Conservation (phyloP, 2,329 filamentous ascomycete genomes). For the Pezicula carpinea region DNA sequence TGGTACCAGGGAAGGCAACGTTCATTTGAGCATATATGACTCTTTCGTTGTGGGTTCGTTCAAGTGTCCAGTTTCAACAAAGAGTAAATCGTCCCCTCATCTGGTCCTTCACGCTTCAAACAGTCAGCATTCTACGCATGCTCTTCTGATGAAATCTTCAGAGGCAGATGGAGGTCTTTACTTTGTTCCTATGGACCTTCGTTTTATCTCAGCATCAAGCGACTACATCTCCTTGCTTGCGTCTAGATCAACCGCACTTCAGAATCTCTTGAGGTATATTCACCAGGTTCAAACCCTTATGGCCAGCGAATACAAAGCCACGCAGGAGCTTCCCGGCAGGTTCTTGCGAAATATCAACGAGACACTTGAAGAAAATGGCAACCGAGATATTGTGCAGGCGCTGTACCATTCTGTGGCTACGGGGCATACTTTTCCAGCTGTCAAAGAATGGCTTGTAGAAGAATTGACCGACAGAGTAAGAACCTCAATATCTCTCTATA, state of each 20-base stretch:
- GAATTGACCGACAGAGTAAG: constrained; percentile 72
- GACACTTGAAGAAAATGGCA: constrained; percentile 62
- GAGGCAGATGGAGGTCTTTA: constrained; percentile 40
- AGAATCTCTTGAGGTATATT: constrained; percentile 82
- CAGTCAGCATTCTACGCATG: constrained; percentile 69
- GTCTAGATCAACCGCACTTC: constrained; percentile 80
- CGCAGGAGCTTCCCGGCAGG: constrained; percentile 71
- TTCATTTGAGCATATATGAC: constrained; percentile 81
- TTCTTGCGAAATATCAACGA: constrained; percentile 76
- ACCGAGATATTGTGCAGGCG: constrained; percentile 66
- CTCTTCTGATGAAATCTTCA: constrained; percentile 55
- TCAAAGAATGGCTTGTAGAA: constrained; percentile 87
- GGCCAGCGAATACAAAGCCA: constrained; percentile 75
- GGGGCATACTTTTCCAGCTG: constrained; percentile 67
- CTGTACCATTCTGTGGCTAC: constrained; percentile 82
- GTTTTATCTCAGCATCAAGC: constrained; percentile 73
- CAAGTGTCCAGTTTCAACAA: constrained; percentile 34
- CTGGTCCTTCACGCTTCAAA: constrained; percentile 64
- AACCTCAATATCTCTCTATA: constrained; percentile 7
- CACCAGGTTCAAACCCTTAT: constrained; percentile 77
- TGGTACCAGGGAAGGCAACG: constrained; percentile 63
- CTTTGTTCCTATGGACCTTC: constrained; percentile 76
- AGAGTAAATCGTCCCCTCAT: constrained; percentile 14
- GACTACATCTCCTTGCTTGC: constrained; percentile 80
- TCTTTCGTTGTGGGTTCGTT: constrained; percentile 75